A percentile compares a stretch with the other conserved stretches of the same genome.
Conservation (phyloP, 2,329 filamentous ascomycete genomes). For the Penicillium sp. region DNA sequence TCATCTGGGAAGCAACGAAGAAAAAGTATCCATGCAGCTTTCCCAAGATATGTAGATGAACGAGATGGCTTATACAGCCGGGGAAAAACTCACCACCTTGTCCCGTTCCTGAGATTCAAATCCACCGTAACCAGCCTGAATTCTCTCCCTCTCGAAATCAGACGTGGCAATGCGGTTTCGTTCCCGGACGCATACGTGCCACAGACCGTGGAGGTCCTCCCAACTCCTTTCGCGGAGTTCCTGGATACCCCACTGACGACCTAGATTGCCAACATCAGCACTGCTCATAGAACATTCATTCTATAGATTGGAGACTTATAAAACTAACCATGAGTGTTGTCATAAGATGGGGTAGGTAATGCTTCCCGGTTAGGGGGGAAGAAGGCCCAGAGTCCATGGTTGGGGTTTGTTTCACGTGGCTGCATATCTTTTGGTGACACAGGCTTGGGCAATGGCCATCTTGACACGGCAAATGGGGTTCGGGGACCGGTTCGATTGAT, state of each 20-base stretch:
- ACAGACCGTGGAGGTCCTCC: constrained; percentile 88
- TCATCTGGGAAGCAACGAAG: neutral
- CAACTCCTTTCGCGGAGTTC: constrained; percentile 88
- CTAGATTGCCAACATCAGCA: constrained; percentile 37
- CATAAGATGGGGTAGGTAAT: constrained; percentile 71
- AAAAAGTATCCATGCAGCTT: no score
- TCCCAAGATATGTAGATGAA: neutral
- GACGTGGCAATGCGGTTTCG: constrained; percentile 85
- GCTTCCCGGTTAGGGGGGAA: constrained; percentile 70
- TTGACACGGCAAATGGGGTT: constrained; percentile 71
- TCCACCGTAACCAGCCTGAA: constrained; percentile 72
- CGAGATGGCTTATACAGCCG: neutral
- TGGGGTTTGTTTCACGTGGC: constrained; percentile 57
- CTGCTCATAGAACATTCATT: neutral
- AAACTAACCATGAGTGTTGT: constrained; percentile 63
- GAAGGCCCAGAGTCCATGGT: constrained; percentile 92
- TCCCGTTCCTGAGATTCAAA: constrained; percentile 66
- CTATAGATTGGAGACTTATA: neutral
- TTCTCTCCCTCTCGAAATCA: constrained; percentile 63
- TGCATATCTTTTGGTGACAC: constrained; percentile 56
- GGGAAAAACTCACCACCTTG: constrained; percentile 57
- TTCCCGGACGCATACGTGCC: constrained; percentile 93
- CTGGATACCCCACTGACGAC: constrained; percentile 78
- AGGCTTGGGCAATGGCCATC: constrained; percentile 71
- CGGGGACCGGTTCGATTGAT: constrained; percentile 74